Base-by-base conservation (phyloP, 164 flowering plant genomes). In the Nelumbo lutea region DNA sequence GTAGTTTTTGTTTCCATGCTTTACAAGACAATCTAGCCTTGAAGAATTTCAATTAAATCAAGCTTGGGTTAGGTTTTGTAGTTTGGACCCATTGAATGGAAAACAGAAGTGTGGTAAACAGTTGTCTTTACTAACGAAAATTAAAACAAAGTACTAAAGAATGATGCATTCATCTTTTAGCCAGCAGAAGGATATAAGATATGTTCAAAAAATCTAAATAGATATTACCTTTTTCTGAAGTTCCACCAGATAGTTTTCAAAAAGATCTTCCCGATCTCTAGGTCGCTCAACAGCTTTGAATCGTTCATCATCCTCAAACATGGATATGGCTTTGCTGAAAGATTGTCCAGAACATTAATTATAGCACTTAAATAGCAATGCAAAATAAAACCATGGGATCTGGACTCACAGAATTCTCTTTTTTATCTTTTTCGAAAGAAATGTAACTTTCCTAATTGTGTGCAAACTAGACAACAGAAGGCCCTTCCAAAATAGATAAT, bases 251-350 rank as follows among this genome's bases (percentile, higher is more conserved):
- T 86, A 89, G 70, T 76, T 88, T 43, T 90, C 89, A 75, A 81
- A 93, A 61, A 96, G 88, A 81, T 93, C 97, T 79, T 93, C 96
- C 57, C 97, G 91, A 55, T 96, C 99, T 80, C 93, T 85, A 15
- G 78, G 65, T 63, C 94, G 84, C 73, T 93, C 97, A 72, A 93
- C 88, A 76, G 97, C 97, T 73, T 79, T 88, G 71, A 91, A 96
- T 43, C 99, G 88, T 68, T 91, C 98, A 87, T 93, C 98, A 72
- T 87, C 83, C 78, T 93, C 97, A 78, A 96, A 93, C 82, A 93
- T 76, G 71, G 75, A 72, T 42, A 84, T 66, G 76, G 92, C 96
- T 83, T 94, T 92, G 77, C 97, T 94, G 88, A 39, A 63, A 39
- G 7, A 27, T 52, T 5, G 45, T 38, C 15, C 46, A 74, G 71